These are phyloP conservation scores for Aspergillus tamarii DNA, from an alignment of 2,329 filamentous ascomycete genomes.

Conservation along the genomic window DNA sequence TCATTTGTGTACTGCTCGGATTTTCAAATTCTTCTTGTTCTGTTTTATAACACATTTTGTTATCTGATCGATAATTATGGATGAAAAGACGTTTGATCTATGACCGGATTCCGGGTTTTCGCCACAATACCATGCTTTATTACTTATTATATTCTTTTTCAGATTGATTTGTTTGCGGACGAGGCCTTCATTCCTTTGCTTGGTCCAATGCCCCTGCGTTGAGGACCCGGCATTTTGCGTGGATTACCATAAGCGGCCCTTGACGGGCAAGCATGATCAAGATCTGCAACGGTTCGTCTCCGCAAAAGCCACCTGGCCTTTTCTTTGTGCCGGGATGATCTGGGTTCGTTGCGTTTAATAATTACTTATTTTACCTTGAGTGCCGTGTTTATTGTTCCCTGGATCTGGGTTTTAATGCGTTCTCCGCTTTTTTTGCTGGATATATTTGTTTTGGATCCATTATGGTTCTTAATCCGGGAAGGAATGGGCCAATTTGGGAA, in stretches of 20 bases:
- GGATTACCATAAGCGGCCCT: too few relatives aligned
- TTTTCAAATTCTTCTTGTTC: constrained; percentile 8
- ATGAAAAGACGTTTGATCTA: constrained; percentile 2
- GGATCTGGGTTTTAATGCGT: neutral
- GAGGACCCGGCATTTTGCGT: neutral
- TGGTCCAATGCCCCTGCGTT: neutral
- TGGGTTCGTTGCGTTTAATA: neutral
- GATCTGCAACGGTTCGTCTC: constrained; percentile 2
- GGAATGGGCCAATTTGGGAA: neutral
- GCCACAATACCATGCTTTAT: neutral
- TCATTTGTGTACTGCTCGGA: neutral
- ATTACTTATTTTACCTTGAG: neutral
- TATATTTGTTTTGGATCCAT: neutral
- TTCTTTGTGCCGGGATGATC: neutral
- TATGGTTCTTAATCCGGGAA: neutral
- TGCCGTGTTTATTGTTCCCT: neutral
- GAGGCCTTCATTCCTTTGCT: neutral
- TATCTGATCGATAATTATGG: constrained; percentile 2
- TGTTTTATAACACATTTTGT: constrained; percentile 9
- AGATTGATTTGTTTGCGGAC: neutral
- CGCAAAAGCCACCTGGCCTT: constrained; percentile 1
- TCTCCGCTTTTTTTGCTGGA: neutral
- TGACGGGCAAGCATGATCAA: neutral
- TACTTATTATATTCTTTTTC: neutral
- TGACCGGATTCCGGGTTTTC: neutral